phyloP scores from a whole-genome alignment of 768 basidiomycete species.

The Termitomyces sp. region DNA sequence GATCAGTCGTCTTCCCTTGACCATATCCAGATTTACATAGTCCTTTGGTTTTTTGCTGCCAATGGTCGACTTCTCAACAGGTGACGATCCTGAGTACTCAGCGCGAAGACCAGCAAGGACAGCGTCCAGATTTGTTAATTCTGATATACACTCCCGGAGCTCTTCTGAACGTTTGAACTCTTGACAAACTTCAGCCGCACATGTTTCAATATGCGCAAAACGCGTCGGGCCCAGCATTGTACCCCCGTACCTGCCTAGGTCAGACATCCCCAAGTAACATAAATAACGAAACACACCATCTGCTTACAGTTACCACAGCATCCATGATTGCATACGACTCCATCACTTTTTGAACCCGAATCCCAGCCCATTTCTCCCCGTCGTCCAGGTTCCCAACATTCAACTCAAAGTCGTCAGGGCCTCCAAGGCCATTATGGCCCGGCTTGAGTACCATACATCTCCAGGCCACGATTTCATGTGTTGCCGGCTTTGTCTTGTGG shows the following conservation, averaged over 20 bases:
- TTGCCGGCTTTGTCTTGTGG: constrained; percentile 52
- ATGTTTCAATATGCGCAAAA: constrained; percentile 74
- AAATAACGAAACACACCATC: constrained; percentile 45
- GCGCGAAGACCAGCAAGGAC: constrained; percentile 50
- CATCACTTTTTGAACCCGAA: constrained; percentile 61
- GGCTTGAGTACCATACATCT: constrained; percentile 67
- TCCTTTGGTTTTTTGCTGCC: constrained; percentile 24
- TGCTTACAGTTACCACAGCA: constrained; percentile 72
- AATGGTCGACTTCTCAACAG: constrained; percentile 1
- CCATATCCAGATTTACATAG: constrained; percentile 52
- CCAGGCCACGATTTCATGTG: constrained; percentile 77
- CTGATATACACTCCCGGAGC: constrained; percentile 52
- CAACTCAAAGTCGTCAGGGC: constrained; percentile 74
- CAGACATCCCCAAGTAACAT: neutral
- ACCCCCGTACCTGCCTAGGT: constrained; percentile 64
- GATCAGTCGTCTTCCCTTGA: constrained; percentile 62
- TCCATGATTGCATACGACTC: constrained; percentile 64
- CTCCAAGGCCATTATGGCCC: constrained; percentile 58
- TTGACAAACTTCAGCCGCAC: constrained; percentile 68
- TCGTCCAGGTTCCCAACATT: constrained; percentile 64
- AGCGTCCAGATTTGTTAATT: constrained; percentile 55
- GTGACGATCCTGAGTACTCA: constrained; percentile 29
- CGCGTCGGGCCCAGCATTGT: constrained; percentile 69
- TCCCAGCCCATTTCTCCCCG: constrained; percentile 69
- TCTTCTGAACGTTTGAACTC: constrained; percentile 64